These are phyloP conservation scores for Venturia effusa DNA, from an alignment of 2,329 filamentous ascomycete species.

Conservation along the genomic window DNA sequence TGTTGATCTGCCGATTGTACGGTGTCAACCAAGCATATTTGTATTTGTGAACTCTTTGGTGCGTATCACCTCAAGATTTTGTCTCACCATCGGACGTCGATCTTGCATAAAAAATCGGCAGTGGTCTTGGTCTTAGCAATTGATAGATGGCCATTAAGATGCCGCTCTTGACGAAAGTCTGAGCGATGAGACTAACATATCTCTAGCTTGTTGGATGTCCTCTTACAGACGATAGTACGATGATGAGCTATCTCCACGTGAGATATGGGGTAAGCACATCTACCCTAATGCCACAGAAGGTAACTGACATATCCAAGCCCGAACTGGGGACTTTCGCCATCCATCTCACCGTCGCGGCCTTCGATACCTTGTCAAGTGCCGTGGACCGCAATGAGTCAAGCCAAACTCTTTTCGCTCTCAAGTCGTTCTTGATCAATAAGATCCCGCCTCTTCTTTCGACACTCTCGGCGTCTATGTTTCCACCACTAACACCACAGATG, in stretches of 20 bases:
- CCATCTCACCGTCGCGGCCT: conserved; percentile 77
- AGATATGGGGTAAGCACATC: conserved; percentile 58
- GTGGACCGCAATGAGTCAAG: conserved; percentile 58
- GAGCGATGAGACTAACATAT: not conserved
- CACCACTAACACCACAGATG: conserved; percentile 46
- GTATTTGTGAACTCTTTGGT: conserved; percentile 76
- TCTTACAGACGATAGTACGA: conserved; percentile 65
- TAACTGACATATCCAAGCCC: conserved; percentile 37
- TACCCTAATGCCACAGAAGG: not conserved
- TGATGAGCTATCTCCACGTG: conserved; percentile 74
- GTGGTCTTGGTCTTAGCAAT: too few species aligned
- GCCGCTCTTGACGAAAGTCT: not conserved
- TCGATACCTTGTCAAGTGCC: conserved; percentile 80
- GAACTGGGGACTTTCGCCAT: conserved; percentile 68
- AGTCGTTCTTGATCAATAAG: conserved; percentile 76
- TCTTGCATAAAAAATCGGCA: too few species aligned
- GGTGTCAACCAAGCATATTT: conserved; percentile 73
- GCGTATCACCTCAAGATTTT: conserved; percentile 20
- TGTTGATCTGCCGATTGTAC: conserved; percentile 58
- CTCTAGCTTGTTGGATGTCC: conserved; percentile 67
- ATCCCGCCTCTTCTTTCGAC: conserved; percentile 51
- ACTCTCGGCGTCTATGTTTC: conserved; percentile 46
- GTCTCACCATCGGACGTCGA: too few species aligned
- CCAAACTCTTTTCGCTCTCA: conserved; percentile 58
- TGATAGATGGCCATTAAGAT: too few species aligned